phyloP scores from a whole-genome alignment of 140 eudicot genomes.

The Ambrosia hybrid region DNA sequence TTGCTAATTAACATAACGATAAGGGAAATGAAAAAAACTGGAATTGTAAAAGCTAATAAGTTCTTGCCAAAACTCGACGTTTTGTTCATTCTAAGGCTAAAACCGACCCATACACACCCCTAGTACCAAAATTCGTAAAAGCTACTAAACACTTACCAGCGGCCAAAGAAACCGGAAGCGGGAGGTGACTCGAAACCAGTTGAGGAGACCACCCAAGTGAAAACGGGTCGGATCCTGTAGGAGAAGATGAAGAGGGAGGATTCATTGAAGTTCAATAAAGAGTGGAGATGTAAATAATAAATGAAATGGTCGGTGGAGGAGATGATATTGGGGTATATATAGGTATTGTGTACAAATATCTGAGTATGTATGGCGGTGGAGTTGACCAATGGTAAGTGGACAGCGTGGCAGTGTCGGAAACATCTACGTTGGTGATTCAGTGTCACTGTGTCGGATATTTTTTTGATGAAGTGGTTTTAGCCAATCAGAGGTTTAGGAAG shows the following conservation, averaged over 20 bases:
- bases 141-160: background rate
- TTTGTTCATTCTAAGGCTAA: too few relatives aligned
- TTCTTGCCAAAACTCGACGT: too few relatives aligned
- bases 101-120: too few relatives aligned
- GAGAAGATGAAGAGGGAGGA: conserved; percentile 24
- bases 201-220: background rate
- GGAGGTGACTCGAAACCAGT: background rate
- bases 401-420: background rate
- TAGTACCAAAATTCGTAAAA: background rate
- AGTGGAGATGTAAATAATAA: background rate
- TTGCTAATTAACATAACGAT: too few relatives aligned
- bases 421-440: conserved; percentile 20
- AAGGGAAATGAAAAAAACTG: too few relatives aligned
- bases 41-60: too few relatives aligned
- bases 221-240: conserved; percentile 26
- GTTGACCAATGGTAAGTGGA: conserved; percentile 7
- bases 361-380: conserved; percentile 31
- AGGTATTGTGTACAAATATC: conserved; percentile 33
- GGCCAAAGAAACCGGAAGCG: conserved; percentile 2
- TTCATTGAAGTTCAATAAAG: conserved; percentile 15
- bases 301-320: conserved; percentile 19
- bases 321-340: conserved; percentile 27
- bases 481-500: conserved; percentile 18
- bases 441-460: conserved; percentile 16
- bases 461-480: conserved; percentile 12